Conservation (phyloP, 176 grass and related monocot species). For the Melocanna baccifera region DNA sequence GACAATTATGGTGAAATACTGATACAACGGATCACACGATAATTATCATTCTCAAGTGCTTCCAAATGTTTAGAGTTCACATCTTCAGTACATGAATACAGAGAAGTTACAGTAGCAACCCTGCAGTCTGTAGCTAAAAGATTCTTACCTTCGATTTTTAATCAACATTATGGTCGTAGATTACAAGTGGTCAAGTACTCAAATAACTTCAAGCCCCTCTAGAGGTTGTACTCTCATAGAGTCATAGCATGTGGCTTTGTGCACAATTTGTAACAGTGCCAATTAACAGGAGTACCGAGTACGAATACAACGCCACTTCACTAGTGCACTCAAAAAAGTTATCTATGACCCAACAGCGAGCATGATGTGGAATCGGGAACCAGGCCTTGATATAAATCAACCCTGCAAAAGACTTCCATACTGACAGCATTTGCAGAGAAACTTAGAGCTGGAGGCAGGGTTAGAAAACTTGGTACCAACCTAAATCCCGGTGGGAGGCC, state of each 20-base stretch:
- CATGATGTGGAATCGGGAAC: background rate
- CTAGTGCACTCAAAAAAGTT: background rate
- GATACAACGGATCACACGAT: background rate
- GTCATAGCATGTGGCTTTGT: background rate
- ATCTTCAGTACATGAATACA: background rate
- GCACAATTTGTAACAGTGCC: background rate
- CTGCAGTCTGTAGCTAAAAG: background rate
- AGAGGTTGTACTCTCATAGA: background rate
- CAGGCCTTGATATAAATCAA: constrained; percentile 1
- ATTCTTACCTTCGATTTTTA: background rate
- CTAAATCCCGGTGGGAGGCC: too few species aligned
- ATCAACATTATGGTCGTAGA: background rate
- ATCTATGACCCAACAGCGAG: background rate
- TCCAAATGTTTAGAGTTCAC: background rate
- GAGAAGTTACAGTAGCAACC: background rate
- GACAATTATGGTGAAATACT: background rate
- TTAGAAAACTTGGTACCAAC: too few species aligned
- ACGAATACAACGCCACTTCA: background rate
- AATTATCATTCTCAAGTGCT: background rate
- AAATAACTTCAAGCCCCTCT: background rate
- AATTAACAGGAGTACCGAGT: background rate
- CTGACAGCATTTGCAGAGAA: background rate
- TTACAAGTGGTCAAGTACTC: background rate
- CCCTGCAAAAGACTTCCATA: background rate
- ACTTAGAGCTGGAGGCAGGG: background rate